A percentile compares a stretch with the other conserved stretches of the same genome.
Evolutionary conservation across 768 basidiomycete genomes (phyloP).

Genomic region (Cystobasidium ongulense): DNA sequence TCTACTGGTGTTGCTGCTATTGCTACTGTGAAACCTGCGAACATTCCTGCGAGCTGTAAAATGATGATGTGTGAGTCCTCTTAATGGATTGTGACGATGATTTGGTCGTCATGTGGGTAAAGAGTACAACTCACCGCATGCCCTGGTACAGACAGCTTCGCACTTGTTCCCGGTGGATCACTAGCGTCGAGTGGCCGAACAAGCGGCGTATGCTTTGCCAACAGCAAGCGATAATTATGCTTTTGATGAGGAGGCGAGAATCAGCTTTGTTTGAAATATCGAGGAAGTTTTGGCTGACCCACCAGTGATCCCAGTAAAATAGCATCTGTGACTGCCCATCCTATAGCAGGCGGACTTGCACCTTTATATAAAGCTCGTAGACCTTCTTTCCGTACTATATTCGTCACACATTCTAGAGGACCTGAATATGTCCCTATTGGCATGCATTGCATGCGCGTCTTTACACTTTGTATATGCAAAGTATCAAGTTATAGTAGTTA

Average conservation of each 20-base stretch:
- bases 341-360: slow-evolving; percentile 49
- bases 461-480: slow-evolving; percentile 69
- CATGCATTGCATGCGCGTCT: slow-evolving; percentile 64
- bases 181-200: slow-evolving; percentile 44
- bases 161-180: slow-evolving; percentile 42
- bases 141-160: slow-evolving; percentile 57
- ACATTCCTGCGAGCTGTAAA: slow-evolving; percentile 54
- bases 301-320: slow-evolving; percentile 52
- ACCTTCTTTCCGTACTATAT: slow-evolving; percentile 59
- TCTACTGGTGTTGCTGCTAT: slow-evolving; percentile 69
- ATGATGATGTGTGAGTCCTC: neutral
- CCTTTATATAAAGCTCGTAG: slow-evolving; percentile 58
- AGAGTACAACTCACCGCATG: slow-evolving; percentile 48
- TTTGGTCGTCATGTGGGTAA: neutral
- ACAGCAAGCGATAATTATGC: slow-evolving; percentile 63
- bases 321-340: slow-evolving; percentile 67
- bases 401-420: slow-evolving; percentile 56
- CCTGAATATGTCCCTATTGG: slow-evolving; percentile 58
- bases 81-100: neutral
- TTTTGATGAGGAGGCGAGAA: slow-evolving; percentile 48
- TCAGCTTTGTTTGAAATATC: neutral
- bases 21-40: slow-evolving; percentile 64
- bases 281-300: no score
- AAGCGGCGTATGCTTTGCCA: slow-evolving; percentile 45
- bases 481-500: no score